A percentile compares a stretch with the other conserved stretches of the same genome.
Conservation (phyloP, 1,284 basidiomycete species). For the Heterobasidion parviporum region DNA sequence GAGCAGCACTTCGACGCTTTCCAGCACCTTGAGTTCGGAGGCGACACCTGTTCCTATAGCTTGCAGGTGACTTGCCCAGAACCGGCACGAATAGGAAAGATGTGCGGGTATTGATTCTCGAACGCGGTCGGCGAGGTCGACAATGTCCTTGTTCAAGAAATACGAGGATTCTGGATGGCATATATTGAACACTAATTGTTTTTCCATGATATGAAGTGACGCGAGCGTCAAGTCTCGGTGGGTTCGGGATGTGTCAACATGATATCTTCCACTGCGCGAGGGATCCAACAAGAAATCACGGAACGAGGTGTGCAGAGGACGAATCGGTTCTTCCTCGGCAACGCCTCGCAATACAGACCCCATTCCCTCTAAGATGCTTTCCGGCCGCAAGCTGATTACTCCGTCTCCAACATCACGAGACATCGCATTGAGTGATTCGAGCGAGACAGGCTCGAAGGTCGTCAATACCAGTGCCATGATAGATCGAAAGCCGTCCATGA, state of each 20-base stretch:
- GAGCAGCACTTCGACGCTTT: neutral
- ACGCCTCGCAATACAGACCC: neutral
- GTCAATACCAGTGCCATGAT: neutral
- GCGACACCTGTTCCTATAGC: too few species aligned
- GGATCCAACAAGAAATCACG: neutral
- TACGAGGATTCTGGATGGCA: neutral
- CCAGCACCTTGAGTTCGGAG: neutral
- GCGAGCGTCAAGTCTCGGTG: neutral
- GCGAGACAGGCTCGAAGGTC: neutral
- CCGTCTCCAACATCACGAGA: neutral
- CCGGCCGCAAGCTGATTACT: neutral
- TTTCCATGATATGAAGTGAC: neutral
- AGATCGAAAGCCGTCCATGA: neutral
- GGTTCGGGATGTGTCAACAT: neutral
- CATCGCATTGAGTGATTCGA: neutral
- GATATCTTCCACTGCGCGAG: neutral
- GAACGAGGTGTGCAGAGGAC: neutral
- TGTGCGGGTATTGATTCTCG: neutral
- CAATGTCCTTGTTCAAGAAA: neutral
- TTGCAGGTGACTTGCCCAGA: neutral
- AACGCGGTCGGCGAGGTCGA: neutral
- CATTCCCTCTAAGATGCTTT: neutral
- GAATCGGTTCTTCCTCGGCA: neutral
- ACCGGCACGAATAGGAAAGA: neutral
- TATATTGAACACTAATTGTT: neutral